These are phyloP conservation scores for Rhexocercosporidium sp. DNA, from an alignment of 2,329 filamentous ascomycete genomes.

Conservation along the genomic window DNA sequence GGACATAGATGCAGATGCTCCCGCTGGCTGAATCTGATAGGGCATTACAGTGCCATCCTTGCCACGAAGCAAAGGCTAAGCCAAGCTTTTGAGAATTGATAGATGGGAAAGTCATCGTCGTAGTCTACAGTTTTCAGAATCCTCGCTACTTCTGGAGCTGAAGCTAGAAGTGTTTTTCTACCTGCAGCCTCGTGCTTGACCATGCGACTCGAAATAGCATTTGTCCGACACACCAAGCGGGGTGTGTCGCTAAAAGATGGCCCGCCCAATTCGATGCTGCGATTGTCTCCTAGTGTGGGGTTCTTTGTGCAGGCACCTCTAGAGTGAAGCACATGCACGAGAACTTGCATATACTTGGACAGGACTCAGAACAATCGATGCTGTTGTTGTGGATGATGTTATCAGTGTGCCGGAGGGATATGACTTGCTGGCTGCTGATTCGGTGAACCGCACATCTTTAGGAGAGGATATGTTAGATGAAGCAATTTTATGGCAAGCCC, in stretches of 20 bases:
- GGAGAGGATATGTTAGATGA: constrained; percentile 16
- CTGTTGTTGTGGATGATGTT: not conserved
- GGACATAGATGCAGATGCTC: constrained; percentile 7
- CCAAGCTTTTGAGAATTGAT: not conserved
- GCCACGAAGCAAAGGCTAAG: constrained; percentile 1
- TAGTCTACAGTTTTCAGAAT: not conserved
- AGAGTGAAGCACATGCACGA: too few relatives aligned
- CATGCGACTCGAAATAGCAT: too few relatives aligned
- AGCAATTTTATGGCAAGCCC: constrained; percentile 12
- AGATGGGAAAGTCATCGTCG: not conserved
- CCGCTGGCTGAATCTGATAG: constrained; percentile 8
- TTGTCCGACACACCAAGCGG: not conserved
- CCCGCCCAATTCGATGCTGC: not conserved
- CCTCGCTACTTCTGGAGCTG: not conserved
- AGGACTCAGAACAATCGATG: not conserved
- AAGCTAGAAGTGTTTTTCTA: not conserved
- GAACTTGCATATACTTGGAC: not conserved
- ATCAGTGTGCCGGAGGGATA: not conserved
- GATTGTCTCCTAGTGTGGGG: too few relatives aligned
- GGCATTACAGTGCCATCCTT: not conserved
- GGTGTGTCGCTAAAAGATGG: not conserved
- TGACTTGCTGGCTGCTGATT: constrained; percentile 1
- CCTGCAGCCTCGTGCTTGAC: not conserved
- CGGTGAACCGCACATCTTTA: not conserved
- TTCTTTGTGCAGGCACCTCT: too few relatives aligned